Conservation (phyloP, 208 protist species). For the Wallacemonas collosoma region DNA sequence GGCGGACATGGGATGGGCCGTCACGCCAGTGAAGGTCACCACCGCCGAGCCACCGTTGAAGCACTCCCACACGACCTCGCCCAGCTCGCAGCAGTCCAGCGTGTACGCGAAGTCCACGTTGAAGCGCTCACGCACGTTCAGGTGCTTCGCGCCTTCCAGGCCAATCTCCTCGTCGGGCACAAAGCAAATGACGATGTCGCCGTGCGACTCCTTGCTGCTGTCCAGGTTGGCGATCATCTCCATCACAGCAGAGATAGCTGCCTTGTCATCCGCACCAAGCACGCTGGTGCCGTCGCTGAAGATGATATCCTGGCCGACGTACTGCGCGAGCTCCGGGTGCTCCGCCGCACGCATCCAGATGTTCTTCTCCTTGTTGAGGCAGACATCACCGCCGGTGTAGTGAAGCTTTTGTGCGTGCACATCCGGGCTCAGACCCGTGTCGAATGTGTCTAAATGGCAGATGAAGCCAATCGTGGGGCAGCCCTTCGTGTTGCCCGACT, state of each 20-base stretch:
- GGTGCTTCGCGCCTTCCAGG: conserved; percentile 77
- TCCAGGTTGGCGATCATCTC: conserved; percentile 73
- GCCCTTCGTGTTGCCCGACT: conserved; percentile 52
- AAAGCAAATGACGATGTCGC: conserved; percentile 82
- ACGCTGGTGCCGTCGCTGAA: conserved; percentile 89
- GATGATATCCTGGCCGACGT: conserved; percentile 81
- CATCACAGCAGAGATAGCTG: conserved; percentile 74
- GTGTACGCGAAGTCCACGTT: conserved; percentile 87
- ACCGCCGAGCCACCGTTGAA: conserved; percentile 74
- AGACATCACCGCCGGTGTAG: conserved; percentile 77
- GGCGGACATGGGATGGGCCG: conserved; percentile 86
- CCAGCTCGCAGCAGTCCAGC: conserved; percentile 84
- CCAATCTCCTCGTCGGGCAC: conserved; percentile 90
- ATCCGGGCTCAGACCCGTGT: conserved; percentile 66
- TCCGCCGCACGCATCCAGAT: conserved; percentile 63
- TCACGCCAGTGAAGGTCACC: conserved; percentile 70
- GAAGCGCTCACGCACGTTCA: conserved; percentile 74
- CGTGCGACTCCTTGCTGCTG: conserved; percentile 46
- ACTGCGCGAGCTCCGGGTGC: conserved; percentile 74
- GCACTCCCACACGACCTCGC: conserved; percentile 86
- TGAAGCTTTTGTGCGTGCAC: conserved; percentile 71
- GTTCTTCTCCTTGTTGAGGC: conserved; percentile 71
- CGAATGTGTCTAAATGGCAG: conserved; percentile 86
- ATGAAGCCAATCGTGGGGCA: conserved; percentile 83
- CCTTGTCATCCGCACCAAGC: conserved; percentile 88